Evolutionary conservation across 805 yeast genomes (phyloP).

Genomic region (Ogataea populi-albae): DNA sequence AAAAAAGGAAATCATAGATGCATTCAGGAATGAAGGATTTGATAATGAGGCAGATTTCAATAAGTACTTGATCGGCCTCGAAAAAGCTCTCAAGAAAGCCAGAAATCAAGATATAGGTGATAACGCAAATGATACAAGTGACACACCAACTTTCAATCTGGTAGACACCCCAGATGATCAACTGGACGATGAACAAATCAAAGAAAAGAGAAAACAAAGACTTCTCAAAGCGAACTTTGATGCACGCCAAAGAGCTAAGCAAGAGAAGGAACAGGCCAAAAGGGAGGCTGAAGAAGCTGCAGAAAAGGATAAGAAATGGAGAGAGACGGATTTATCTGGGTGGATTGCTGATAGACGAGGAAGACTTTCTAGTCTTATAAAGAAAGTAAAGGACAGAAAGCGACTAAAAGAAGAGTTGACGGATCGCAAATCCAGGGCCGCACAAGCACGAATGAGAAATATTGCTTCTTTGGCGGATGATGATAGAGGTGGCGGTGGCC

Average conservation of each 20-base stretch:
- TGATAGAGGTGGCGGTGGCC: conserved; percentile 23
- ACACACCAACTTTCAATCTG: conserved; percentile 64
- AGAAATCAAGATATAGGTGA: conserved; percentile 64
- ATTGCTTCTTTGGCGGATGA: conserved; percentile 86
- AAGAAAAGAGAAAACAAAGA: conserved; percentile 82
- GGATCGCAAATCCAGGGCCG: conserved; percentile 87
- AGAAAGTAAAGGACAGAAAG: conserved; percentile 60
- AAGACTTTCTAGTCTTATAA: conserved; percentile 57
- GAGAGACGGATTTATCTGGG: conserved; percentile 65
- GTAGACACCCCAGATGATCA: conserved; percentile 84
- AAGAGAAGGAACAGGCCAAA: conserved; percentile 68
- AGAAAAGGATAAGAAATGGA: conserved; percentile 70
- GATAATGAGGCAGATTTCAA: conserved; percentile 70
- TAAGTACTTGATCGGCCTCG: conserved; percentile 61
- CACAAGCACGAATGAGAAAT: conserved; percentile 88
- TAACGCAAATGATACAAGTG: conserved; percentile 36
- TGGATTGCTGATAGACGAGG: conserved; percentile 77
- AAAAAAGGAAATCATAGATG: conserved; percentile 51
- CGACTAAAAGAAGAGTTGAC: conserved; percentile 73
- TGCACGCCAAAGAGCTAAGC: conserved; percentile 78
- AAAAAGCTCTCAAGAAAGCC: conserved; percentile 66
- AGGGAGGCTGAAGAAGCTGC: conserved; percentile 58
- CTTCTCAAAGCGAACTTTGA: conserved; percentile 84
- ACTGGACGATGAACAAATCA: conserved; percentile 71
- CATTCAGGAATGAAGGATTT: conserved; percentile 70